Evolutionary conservation across 257 asterid species (phyloP).

Genomic region (Nicotiana knightiana): DNA sequence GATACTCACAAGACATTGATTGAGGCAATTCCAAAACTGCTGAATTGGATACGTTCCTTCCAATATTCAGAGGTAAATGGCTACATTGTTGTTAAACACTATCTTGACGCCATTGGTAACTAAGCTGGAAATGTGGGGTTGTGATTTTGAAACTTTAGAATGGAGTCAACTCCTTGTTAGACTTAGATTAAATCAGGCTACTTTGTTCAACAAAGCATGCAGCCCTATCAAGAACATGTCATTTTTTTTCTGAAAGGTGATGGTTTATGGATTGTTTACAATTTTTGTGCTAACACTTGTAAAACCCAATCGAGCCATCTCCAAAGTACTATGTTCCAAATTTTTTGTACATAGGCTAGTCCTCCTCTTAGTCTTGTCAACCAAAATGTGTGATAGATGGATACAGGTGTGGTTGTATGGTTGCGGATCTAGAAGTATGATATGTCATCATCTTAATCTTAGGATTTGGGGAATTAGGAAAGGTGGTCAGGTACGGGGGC

Average conservation of each 20-base stretch:
- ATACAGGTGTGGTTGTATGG: neutral
- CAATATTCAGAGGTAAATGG: slow-evolving; percentile 67
- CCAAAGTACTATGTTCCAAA: neutral
- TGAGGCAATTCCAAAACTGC: slow-evolving; percentile 73
- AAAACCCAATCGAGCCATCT: neutral
- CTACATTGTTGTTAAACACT: slow-evolving; percentile 3
- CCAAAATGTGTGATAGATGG: slow-evolving; percentile 1
- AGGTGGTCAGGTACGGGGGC: neutral
- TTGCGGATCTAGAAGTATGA: neutral
- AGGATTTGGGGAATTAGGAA: neutral
- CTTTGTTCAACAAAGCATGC: slow-evolving; percentile 4
- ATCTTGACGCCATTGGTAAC: neutral
- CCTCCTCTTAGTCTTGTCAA: neutral
- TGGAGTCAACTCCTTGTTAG: neutral
- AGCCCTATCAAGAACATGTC: neutral
- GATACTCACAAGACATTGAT: slow-evolving; percentile 61
- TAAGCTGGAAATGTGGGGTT: neutral
- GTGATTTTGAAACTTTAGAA: neutral
- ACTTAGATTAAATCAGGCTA: neutral
- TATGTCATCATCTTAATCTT: neutral
- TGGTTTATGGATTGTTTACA: neutral
- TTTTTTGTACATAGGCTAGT: neutral
- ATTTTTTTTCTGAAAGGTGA: too few species aligned
- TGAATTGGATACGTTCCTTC: slow-evolving; percentile 79
- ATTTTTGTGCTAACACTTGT: neutral